phyloP scores from a whole-genome alignment of 1,284 basidiomycete genomes.

The Cutaneotrichosporon mucoides region DNA sequence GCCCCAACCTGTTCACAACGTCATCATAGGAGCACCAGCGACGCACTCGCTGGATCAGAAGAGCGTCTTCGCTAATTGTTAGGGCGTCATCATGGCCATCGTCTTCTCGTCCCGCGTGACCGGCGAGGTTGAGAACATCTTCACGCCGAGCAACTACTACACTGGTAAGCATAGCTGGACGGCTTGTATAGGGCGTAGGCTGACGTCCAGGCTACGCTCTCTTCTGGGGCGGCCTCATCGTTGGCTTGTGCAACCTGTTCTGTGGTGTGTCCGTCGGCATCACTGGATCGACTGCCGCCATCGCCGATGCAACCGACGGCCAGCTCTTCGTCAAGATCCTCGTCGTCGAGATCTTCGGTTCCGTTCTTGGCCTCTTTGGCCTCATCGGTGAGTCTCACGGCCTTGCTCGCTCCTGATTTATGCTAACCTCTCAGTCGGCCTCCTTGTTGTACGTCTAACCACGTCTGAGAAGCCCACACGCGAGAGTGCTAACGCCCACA shows the following conservation, averaged over 20 bases:
- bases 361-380: constrained; percentile 84
- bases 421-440: constrained; percentile 36
- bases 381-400: constrained; percentile 66
- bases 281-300: constrained; percentile 84
- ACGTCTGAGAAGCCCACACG: too few species aligned
- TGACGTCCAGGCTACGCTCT: constrained; percentile 67
- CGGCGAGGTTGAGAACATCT: constrained; percentile 62
- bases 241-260: constrained; percentile 81
- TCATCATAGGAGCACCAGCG: too few species aligned
- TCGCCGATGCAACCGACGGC: constrained; percentile 89
- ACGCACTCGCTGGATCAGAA: too few species aligned
- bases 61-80: too few species aligned
- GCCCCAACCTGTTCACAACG: too few species aligned
- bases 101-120: constrained; percentile 79
- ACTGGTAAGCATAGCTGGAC: constrained; percentile 58
- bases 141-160: constrained; percentile 81
- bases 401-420: constrained; percentile 8
- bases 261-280: constrained; percentile 88
- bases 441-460: constrained; percentile 34
- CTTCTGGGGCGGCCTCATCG: constrained; percentile 92
- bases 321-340: constrained; percentile 90
- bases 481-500: constrained; percentile 15
- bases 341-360: constrained; percentile 91
- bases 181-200: too few species aligned
- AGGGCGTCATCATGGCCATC: constrained; percentile 76